Evolutionary conservation across 371 early-diverging fungal species (phyloP), one percentile per base, ranked within the genome.

Genomic region (Haplosporangium sp.): DNA sequence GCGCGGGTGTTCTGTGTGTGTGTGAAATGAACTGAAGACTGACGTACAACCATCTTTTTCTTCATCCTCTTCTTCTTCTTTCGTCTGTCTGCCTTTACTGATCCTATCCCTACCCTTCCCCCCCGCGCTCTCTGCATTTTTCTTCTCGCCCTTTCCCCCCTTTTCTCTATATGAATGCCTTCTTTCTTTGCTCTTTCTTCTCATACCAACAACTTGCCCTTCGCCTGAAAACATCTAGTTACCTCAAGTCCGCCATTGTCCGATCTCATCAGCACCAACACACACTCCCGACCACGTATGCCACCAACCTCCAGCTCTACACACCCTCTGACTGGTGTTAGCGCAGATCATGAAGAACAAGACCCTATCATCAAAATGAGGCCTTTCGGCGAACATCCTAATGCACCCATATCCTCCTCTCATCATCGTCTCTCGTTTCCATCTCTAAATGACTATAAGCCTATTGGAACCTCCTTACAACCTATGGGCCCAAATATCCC

Each of bases 401-500:
- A 47, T n/a, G 7, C 67, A 41, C 29, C 57, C 38, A 18, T n/a
- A n/a, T n/a, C 41, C 8, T 14, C 66, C 5, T 8, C 42, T 8
- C 21, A 18, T 40, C 18, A 62, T 29, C 67, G 59, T 38, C 76
- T 75, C 51, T 61, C 63, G 23, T 64, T 74, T 48, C 66, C 75
- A 45, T 69, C 75, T 47, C 55, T 75, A 4, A 75, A 54, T 50
- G 69, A 75, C 47, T 54, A 56, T 59, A 64, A 58, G 12, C 13
- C 66, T 23, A 16, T 29, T 1, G 56, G 37, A 7, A 21, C 47
- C 20, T 4, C n/a, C 41, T 10, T 1, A 16, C 71, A 18, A 4
- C 36, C 51, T 13, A 7, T 42, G 46, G 18, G 36, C 13, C 60
- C 46, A 18, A 18, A 55, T 18, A 51, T 52, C 23, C 50, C 63